Base-by-base conservation (phyloP, 2,329 filamentous ascomycete genomes). In the Didymella sp. region DNA sequence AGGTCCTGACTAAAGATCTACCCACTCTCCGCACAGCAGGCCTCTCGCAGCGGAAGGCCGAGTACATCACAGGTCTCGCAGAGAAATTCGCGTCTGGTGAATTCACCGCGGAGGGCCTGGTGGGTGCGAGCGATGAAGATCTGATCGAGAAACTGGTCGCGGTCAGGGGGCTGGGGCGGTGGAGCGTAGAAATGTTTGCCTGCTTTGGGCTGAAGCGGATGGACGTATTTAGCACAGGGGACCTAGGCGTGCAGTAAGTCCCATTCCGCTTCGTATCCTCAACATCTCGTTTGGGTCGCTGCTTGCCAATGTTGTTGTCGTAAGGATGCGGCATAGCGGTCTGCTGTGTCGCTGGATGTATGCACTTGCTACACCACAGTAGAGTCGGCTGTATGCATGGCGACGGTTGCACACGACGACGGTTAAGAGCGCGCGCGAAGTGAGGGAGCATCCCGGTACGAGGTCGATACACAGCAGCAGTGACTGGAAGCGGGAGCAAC, bases 111-210 rank as follows among this genome's bases (percentile, higher is more conserved):
- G 78, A 84, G 61, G 87, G 95, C 82, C 84, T 98, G 19, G 85
- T 90, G 49, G 85, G 86, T 31, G 92, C 91, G 1, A 85, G 87
- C 5, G 95, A 99, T 73, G 93, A 96, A 47, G 90, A 96, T 65
- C 84, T 99, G 7, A 82, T 97, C 62, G 85, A 90, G 75, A 89
- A 85, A 73, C 81, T 99, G 44, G 91, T 90, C 44, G 90, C 92
- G 1, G 92, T 99, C 5, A 84, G 94, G 9, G 95, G 95, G 0
- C 78, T 98, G 46, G 95, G 95, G 0, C 84, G 83, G 51, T 98
- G 95, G 95, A 93, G 89, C 44, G 92, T 96, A 13, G 93, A 72
- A 46, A 72, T 99, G 95, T 99, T 99, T 81, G 91, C 93, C 46
- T 92, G 90, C 76, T 98, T 99, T 77, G 90, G 87, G n/a, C 81